Conservation (phyloP, 129 eudicot species). For the Calendula officinalis region DNA sequence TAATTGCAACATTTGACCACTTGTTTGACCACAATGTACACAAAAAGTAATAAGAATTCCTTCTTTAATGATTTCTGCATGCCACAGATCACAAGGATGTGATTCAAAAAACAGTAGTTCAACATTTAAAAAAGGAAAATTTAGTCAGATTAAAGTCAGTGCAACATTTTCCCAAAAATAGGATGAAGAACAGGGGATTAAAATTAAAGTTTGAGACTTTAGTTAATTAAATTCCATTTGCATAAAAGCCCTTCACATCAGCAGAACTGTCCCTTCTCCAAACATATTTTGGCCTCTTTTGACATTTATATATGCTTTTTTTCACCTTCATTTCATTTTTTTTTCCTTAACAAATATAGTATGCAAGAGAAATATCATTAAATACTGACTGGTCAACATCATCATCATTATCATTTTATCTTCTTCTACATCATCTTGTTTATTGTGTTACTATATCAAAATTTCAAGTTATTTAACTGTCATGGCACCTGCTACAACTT, state of each 20-base stretch:
- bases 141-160: slow-evolving; percentile 28
- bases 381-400: slow-evolving; percentile 27
- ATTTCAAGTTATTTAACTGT: slow-evolving; percentile 20
- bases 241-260: slow-evolving; percentile 33
- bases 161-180: slow-evolving; percentile 54
- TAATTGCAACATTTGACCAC: slow-evolving; percentile 15
- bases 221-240: slow-evolving; percentile 37
- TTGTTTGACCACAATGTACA: slow-evolving; percentile 26
- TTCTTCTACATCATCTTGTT: slow-evolving; percentile 25
- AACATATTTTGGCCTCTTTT: slow-evolving; percentile 33
- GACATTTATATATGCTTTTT: slow-evolving; percentile 8
- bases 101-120: slow-evolving; percentile 24
- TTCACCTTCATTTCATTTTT: slow-evolving; percentile 8
- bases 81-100: slow-evolving; percentile 26
- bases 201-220: slow-evolving; percentile 23
- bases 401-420: slow-evolving; percentile 1
- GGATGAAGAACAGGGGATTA: slow-evolving; percentile 32
- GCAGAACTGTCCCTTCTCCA: slow-evolving; percentile 43
- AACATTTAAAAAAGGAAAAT: slow-evolving; percentile 18
- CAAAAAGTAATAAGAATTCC: neutral
- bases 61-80: slow-evolving; percentile 13
- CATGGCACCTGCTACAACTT: slow-evolving; percentile 52
- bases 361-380: slow-evolving; percentile 25
- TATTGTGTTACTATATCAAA: slow-evolving; percentile 24
- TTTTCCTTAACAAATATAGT: slow-evolving; percentile 16